These are phyloP conservation scores for Atractiella rhizophila DNA, from an alignment of 768 basidiomycete species.

Conservation along the genomic window DNA sequence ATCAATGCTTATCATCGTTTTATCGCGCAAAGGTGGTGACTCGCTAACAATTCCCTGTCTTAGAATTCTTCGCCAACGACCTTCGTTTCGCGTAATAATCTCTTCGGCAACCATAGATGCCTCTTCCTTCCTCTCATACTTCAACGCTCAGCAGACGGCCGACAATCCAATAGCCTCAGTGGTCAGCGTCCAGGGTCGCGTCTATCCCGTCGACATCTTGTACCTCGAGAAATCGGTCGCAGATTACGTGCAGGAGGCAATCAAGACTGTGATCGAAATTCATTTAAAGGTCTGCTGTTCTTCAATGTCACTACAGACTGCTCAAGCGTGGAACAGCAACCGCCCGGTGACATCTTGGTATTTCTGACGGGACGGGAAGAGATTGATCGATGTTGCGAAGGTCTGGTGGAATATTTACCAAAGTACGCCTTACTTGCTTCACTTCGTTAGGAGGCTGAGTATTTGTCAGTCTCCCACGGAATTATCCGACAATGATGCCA, in stretches of 20 bases:
- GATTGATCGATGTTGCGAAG: slow-evolving; percentile 62
- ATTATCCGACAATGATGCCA: slow-evolving; percentile 32
- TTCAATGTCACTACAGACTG: neutral
- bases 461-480: slow-evolving; percentile 12
- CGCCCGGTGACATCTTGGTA: slow-evolving; percentile 64
- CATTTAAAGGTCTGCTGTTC: slow-evolving; percentile 43
- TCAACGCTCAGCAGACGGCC: slow-evolving; percentile 30
- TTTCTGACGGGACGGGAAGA: slow-evolving; percentile 92
- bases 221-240: slow-evolving; percentile 51
- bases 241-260: slow-evolving; percentile 61
- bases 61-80: slow-evolving; percentile 76
- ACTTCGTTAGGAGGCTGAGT: neutral
- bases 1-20: slow-evolving; percentile 3
- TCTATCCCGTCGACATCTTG: slow-evolving; percentile 82
- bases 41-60: slow-evolving; percentile 1
- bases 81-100: slow-evolving; percentile 65
- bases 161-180: slow-evolving; percentile 30
- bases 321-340: slow-evolving; percentile 33
- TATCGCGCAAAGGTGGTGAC: neutral
- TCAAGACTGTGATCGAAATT: slow-evolving; percentile 46
- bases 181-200: slow-evolving; percentile 71
- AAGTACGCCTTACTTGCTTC: neutral
- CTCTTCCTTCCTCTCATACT: slow-evolving; percentile 63
- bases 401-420: slow-evolving; percentile 1
- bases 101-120: slow-evolving; percentile 96